Base-by-base conservation (phyloP, 805 yeast species). In the Saturnispora diversa region DNA sequence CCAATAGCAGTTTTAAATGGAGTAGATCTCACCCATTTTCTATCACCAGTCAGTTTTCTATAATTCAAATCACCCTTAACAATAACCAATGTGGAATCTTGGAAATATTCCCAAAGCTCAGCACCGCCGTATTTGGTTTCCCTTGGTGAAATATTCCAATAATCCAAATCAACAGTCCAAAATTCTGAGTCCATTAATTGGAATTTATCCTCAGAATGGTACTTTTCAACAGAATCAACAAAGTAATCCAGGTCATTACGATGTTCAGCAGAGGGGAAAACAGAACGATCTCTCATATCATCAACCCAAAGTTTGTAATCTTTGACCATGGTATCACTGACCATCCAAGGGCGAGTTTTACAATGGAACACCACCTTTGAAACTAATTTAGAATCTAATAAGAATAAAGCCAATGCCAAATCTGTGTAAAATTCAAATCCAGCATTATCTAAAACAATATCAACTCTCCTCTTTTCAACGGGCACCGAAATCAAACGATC, bases 341-440 rank as follows among this genome's bases (percentile, higher is more conserved):
- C 97, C 80, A 92, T 90, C 94, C 97, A 92, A 25, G 97, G 97
- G 44, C 87, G 74, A 38, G 77, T 75, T 60, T 92, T 92, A 48
- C 94, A 86, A 60, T 92, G 98, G 46, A 88, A 68, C 15, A 77
- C 80, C 45, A 90, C 75, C 42, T 72, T 65, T 17, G 66, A 63
- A 12, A 75, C 79, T 17, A 88, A 58, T n/a, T 74, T 72, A 12
- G 84, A 62, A 51, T 88, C 94, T 19, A 92, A 62, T 45, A 84
- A 53, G 57, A 82, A 80, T 35, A 82, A 60, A 2, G 80, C 66
- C 31, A 83, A 63, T 44, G 80, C 65, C 50, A 85, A 61, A 55
- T 87, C 96, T n/a, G 94, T 83, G 58, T 78, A 92, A 34, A 92
- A 72, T 63, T 92, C 99, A 56, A 92, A 92, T 0, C 98, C 99